Evolutionary conservation across 495 filamentous ascomycete species (phyloP).

Genomic region (Daldinia loculata): DNA sequence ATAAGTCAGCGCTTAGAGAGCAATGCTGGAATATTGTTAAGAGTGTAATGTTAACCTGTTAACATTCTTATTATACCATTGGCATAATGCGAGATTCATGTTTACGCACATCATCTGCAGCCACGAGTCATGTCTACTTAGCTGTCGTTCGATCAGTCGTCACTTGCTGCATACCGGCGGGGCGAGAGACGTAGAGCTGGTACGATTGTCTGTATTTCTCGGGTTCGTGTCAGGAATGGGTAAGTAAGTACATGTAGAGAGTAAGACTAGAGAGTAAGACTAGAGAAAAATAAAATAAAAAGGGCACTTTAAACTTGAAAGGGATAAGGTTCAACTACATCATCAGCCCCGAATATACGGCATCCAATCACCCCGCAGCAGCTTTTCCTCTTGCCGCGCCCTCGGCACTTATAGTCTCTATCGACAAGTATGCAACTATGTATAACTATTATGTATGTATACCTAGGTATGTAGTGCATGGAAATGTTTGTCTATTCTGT

Average conservation of each 20-base stretch:
- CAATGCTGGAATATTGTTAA: background rate
- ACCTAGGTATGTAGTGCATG: background rate
- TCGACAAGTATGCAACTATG: background rate
- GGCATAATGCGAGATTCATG: background rate
- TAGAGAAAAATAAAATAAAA: background rate
- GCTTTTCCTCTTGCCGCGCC: slow-evolving; percentile 20
- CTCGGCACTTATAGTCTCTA: slow-evolving; percentile 16
- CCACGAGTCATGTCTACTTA: slow-evolving; percentile 10
- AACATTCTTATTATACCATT: background rate
- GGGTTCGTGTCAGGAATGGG: background rate
- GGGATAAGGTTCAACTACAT: slow-evolving; percentile 3
- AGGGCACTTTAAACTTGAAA: background rate
- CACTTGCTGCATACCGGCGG: background rate
- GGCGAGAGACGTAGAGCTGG: background rate
- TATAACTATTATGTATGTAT: too few relatives aligned
- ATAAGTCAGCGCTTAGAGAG: slow-evolving; percentile 9
- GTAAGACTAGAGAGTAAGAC: background rate
- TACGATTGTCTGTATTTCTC: background rate
- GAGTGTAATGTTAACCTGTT: background rate
- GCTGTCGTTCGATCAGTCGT: slow-evolving; percentile 1
- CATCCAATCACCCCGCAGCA: slow-evolving; percentile 35
- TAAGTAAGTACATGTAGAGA: background rate
- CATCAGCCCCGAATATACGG: slow-evolving; percentile 39
- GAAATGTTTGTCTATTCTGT: slow-evolving; percentile 12
- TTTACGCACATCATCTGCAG: slow-evolving; percentile 15